Base-by-base conservation (phyloP, 2,329 filamentous ascomycete genomes). In the Capronia epimyces region DNA sequence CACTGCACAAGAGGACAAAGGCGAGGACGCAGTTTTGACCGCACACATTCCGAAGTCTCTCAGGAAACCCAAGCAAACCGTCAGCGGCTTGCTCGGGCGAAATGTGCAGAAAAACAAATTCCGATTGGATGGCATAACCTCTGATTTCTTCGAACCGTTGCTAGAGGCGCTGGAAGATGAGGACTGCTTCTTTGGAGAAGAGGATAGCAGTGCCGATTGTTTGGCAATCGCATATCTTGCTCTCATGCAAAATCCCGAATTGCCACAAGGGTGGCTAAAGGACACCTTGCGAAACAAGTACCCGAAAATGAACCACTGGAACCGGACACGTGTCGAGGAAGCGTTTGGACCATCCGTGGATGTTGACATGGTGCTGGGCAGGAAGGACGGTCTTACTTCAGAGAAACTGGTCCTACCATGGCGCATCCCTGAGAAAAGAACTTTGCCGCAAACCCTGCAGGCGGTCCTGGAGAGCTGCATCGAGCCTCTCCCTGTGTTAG, bases 221-320 rank as follows among this genome's bases (percentile, higher is more conserved):
- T 67, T 96, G 41, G 83, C 82, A 0, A 80, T 88, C 62, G 93
- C 84, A 9, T 95, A 94, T 65, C 72, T 97, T 29, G 77, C 81
- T 1, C 70, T 96, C 43, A 86, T 93, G 73, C 72, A 85, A 1
- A 74, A 78, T 20, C 78, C 83, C 1, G 68, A 77, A 7, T 65
- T 86, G 18, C 80, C 82, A 13, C 78, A 82, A 48, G 67, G 77
- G 15, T 87, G 82, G 82, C 68, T 86, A 3, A 71, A 72, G 51
- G 75, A 80, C 44, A 75, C 76, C 1, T 73, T 87, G 63, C 66
- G 70, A 48, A 67, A 66, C 18, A 78, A 80, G 51, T 75, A 73
- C 39, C 66, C 71, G 2, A 63, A 60, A 5, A 56, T 80, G 22
- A 67, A 69, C 22, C 60, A 56, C 5, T 80, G 75, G 65, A 70